Base-by-base conservation (phyloP, 2,329 filamentous ascomycete species). In the Exophiala sp. region DNA sequence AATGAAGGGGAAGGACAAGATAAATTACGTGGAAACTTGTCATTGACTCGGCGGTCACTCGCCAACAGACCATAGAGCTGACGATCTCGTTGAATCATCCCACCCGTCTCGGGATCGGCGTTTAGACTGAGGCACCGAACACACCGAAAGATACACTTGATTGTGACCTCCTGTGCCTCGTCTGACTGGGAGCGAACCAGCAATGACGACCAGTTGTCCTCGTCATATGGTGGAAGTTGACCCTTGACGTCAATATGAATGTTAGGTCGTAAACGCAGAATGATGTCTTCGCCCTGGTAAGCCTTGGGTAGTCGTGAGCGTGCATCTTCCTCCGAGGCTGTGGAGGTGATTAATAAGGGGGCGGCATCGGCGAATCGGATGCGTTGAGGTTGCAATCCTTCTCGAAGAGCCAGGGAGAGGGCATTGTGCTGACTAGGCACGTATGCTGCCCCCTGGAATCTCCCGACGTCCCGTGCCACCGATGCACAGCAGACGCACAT, bases 101-200 rank as follows among this genome's bases (percentile, higher is more conserved):
- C 49, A 18, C 57, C 57, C 1, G 57, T 59, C 3, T 59, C 57
- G 10, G 57, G 57, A 14, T 57, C 55, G 5, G 52, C 57, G 29
- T 59, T 59, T 21, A 59, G 46, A 43, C 57, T 59, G 39, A 59
- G 55, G 35, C 57, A 59, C 2, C 57, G 57, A 10, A 59, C 57
- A 5, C 52, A 56, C 10, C 53, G 43, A 42, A 59, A 59, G 41
- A 59, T 59, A 43, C 57, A 59, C 38, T 59, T 59, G 42, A 59
- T 57, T 3, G 55, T 57, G 43, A 59, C 57, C 18, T 56, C 52
- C 37, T 59, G 55, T 13, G 52, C 42, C 39, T 56, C 57, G 23
- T 56, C 50, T 9, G 50, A 49, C 11, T 51, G 48, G 2, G 56
- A 55, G 24, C 46, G 45, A 30, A 58, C 55, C 14, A 56, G 39